Evolutionary conservation across 176 grass and related monocot genomes (phyloP).

Genomic region (Poa annua): DNA sequence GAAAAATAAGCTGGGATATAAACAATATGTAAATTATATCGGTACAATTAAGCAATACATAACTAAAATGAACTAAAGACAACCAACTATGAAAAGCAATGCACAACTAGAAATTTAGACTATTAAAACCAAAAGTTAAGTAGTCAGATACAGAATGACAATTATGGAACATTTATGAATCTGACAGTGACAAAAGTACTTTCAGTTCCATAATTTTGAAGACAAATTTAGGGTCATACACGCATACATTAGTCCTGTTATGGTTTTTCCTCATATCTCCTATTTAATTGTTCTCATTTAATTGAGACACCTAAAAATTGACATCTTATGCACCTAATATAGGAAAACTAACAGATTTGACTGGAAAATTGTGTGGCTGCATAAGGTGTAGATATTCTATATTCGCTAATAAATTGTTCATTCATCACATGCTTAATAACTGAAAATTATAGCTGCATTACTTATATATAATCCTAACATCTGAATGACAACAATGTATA

Average conservation of each 20-base stretch:
- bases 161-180: background rate
- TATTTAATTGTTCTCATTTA: background rate
- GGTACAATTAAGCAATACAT: constrained; percentile 19
- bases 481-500: no score
- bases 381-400: background rate
- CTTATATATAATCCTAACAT: no score
- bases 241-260: background rate
- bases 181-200: background rate
- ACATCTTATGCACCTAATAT: constrained; percentile 18
- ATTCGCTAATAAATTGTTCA: background rate
- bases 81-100: constrained; percentile 32
- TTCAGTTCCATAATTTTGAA: constrained; percentile 6
- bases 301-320: background rate
- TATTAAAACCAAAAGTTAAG: background rate
- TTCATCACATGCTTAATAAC: no score
- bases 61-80: constrained; percentile 1
- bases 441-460: no score
- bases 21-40: background rate
- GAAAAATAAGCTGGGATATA: background rate
- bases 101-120: constrained; percentile 8
- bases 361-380: background rate
- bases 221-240: background rate
- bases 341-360: background rate
- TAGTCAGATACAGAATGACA: background rate
- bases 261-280: background rate